These are phyloP conservation scores for Funneliformis mosseae DNA, from an alignment of 192 early-diverging fungal species.

Conservation along the genomic window DNA sequence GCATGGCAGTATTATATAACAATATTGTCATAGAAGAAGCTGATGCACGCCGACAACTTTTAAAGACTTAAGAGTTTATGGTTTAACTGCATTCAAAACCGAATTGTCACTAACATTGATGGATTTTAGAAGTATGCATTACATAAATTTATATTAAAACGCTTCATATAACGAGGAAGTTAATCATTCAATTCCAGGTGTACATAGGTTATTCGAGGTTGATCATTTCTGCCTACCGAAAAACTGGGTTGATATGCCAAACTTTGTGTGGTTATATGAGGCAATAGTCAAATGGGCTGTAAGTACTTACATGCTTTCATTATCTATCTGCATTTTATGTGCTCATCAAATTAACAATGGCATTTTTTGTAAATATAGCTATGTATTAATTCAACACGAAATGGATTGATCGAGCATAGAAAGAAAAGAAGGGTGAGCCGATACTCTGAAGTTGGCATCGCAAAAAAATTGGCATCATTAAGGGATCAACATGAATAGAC, in stretches of 20 bases:
- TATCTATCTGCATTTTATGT: slow-evolving; percentile 13
- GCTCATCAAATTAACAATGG: slow-evolving; percentile 28
- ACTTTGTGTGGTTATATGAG: slow-evolving; percentile 29
- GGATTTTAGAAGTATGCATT: too few species aligned
- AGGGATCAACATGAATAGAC: slow-evolving; percentile 32
- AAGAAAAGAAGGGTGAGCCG: slow-evolving; percentile 32
- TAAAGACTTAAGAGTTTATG: slow-evolving; percentile 30
- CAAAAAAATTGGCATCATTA: slow-evolving; percentile 34
- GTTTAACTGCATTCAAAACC: slow-evolving; percentile 27
- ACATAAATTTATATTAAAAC: too few species aligned
- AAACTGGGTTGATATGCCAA: too few species aligned
- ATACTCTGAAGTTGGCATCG: slow-evolving; percentile 31
- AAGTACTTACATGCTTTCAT: slow-evolving; percentile 31
- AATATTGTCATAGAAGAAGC: slow-evolving; percentile 33
- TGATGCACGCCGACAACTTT: slow-evolving; percentile 25
- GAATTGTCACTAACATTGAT: slow-evolving; percentile 31
- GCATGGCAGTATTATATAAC: slow-evolving; percentile 22
- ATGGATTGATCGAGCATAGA: slow-evolving; percentile 32
- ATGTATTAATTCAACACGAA: slow-evolving; percentile 34
- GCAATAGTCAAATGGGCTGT: slow-evolving; percentile 27
- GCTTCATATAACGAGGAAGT: too few species aligned
- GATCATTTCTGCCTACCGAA: too few species aligned
- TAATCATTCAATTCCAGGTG: too few species aligned
- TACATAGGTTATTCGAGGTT: too few species aligned
- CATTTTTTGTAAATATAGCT: slow-evolving; percentile 34